Conservation (phyloP, 768 basidiomycete genomes). For the Leccinum truebloodii region DNA sequence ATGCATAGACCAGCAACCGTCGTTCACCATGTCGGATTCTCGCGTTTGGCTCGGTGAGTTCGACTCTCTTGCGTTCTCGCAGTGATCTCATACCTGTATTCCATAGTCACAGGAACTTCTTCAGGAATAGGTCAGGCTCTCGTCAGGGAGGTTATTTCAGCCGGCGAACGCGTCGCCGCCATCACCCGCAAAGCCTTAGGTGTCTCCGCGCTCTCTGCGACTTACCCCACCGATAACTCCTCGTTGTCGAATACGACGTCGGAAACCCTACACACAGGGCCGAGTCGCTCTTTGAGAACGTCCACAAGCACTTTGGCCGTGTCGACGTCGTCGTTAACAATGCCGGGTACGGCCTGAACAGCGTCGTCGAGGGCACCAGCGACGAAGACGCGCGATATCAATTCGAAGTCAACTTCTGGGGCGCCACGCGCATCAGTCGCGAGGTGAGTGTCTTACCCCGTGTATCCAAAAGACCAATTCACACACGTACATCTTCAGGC, state of each 20-base stretch:
- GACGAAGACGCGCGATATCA: conserved; percentile 28
- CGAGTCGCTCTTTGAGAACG: conserved; percentile 21
- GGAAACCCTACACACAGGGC: conserved; percentile 20
- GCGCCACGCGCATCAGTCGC: conserved; percentile 22
- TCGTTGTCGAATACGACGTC: conserved; percentile 34
- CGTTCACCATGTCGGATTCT: conserved; percentile 16
- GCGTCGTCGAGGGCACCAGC: conserved; percentile 28
- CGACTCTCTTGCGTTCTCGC: neutral
- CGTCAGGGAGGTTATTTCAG: conserved; percentile 27
- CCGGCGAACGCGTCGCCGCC: conserved; percentile 31
- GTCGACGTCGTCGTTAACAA: conserved; percentile 38
- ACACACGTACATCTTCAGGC: conserved; percentile 7
- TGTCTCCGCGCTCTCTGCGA: conserved; percentile 17
- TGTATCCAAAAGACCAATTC: neutral
- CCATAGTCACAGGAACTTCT: conserved; percentile 42
- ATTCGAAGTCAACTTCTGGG: conserved; percentile 39
- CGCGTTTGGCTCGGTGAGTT: conserved; percentile 28
- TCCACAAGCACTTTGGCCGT: conserved; percentile 29
- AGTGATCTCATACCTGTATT: neutral
- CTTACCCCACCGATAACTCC: conserved; percentile 22
- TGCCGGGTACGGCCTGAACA: conserved; percentile 24
- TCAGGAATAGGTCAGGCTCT: conserved; percentile 40
- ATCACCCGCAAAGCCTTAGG: conserved; percentile 27
- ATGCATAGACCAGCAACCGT: neutral
- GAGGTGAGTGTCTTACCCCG: conserved; percentile 13